Base-by-base conservation (phyloP, 2,329 filamentous ascomycete species). In the Aureobasidium zeae region DNA sequence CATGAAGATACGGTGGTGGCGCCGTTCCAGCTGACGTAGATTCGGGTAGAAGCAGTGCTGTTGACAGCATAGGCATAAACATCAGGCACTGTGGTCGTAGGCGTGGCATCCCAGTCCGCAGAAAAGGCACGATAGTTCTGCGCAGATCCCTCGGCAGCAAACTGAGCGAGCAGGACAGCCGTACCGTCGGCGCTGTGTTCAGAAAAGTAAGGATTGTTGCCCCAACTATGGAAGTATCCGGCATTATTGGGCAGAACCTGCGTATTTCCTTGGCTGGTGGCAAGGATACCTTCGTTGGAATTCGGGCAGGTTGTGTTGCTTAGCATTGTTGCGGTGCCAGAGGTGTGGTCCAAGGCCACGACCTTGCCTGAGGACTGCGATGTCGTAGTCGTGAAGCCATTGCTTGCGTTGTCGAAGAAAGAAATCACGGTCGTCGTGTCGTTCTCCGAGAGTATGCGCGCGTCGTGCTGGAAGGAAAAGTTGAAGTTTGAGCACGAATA, bases 221-320 rank as follows among this genome's bases (percentile, higher is more conserved):
- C 73, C 72, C 73, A 78, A 45, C 71, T 70, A 26, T 76, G 65
- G 22, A 78, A 57, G 10, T 68, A 65, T 46, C 74, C 70, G 21
- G 68, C 69, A 36, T 69, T 68, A 36, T 69, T 68, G 0, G 65
- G 61, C 0, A 77, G 62, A 1, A 70, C 49, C 48, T 79, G 74
- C 2, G 69, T 68, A 45, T 65, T 68, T 0, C 68, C 69, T 49
- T 71, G 69, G 0, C 70, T 72, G 24, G 62, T 65, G 24, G 69
- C 63, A 0, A 64, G 57, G 7, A 74, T 58, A 8, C 55, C 52
- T 19, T 33, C 25, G 12, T n/a, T 6, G 5, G 34, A 24, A 17
- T 45, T 26, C 4, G 52, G 51, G 15, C 48, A 49, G 9, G 51
- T 46, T 5, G 46, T 52, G 11, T 50, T 45, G 3, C 43, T 36